Evolutionary conservation across 257 asterid genomes (phyloP).

Genomic region (Solanum pennellii): DNA sequence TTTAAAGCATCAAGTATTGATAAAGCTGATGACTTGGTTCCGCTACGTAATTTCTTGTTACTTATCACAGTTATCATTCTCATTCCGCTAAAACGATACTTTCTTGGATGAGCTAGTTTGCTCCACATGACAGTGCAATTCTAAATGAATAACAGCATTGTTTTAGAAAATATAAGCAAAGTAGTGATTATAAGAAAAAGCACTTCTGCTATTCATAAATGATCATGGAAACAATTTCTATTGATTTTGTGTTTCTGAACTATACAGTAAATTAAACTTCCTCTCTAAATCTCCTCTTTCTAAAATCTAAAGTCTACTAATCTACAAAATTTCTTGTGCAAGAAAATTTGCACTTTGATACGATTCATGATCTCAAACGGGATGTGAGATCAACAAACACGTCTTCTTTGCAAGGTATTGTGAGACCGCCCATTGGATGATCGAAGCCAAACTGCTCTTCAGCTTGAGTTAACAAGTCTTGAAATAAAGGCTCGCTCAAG

Average conservation of each 20-base stretch:
- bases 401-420: background rate
- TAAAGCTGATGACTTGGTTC: background rate
- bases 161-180: background rate
- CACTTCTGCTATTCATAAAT: background rate
- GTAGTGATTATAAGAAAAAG: background rate
- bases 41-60: background rate
- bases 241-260: background rate
- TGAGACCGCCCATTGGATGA: background rate
- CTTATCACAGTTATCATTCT: background rate
- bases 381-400: background rate
- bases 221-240: background rate
- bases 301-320: background rate
- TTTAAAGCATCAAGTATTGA: background rate
- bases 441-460: background rate
- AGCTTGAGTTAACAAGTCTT: background rate
- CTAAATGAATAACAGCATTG: too few relatives aligned
- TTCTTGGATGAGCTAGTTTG: background rate
- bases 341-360: background rate
- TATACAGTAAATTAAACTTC: background rate
- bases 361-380: background rate
- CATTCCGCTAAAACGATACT: background rate
- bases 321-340: background rate
- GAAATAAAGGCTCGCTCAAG: too few relatives aligned
- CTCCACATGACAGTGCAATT: background rate
- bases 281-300: background rate